These are phyloP conservation scores for Geotrichum bryndzae DNA, from an alignment of 1,139 yeast genomes.

Conservation along the genomic window DNA sequence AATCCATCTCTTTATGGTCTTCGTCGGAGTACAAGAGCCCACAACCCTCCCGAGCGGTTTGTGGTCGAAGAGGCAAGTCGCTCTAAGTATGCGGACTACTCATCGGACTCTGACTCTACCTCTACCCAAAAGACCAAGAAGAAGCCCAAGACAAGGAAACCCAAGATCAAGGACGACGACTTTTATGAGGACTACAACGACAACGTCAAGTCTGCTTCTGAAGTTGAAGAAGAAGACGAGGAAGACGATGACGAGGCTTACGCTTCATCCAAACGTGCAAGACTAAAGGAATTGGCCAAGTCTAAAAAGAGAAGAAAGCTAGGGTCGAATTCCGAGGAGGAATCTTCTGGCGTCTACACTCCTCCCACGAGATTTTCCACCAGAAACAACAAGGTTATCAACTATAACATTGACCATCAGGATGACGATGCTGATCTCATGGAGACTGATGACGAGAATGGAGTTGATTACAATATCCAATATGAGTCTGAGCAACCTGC, in stretches of 20 bases:
- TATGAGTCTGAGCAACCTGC: conserved; percentile 31
- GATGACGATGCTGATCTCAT: conserved; percentile 48
- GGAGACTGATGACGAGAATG: conserved; percentile 41
- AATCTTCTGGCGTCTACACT: conserved; percentile 25
- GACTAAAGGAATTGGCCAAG: conserved; percentile 16
- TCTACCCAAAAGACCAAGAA: conserved; percentile 11
- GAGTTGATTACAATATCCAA: conserved; percentile 34
- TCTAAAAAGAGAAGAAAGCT: conserved; percentile 25
- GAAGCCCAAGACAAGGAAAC: conserved; percentile 9
- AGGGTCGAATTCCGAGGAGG: conserved; percentile 25
- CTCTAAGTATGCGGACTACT: conserved; percentile 8
- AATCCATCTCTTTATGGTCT: conserved; percentile 90
- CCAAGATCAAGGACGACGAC: conserved; percentile 16
- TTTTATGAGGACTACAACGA: conserved; percentile 18
- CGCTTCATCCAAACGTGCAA: conserved; percentile 23
- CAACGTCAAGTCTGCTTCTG: conserved; percentile 18
- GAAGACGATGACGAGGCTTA: conserved; percentile 35
- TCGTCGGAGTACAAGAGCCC: conserved; percentile 76
- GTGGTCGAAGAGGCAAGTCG: conserved; percentile 36
- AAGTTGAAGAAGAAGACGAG: conserved; percentile 31
- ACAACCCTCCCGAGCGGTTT: conserved; percentile 45
- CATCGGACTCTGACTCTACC: conserved; percentile 12
- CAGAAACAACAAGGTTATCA: conserved; percentile 63
- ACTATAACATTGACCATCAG: conserved; percentile 69
- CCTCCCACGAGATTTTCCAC: conserved; percentile 61